Evolutionary conservation across 2,329 filamentous ascomycete genomes (phyloP).

Genomic region (Knufia petricola): DNA sequence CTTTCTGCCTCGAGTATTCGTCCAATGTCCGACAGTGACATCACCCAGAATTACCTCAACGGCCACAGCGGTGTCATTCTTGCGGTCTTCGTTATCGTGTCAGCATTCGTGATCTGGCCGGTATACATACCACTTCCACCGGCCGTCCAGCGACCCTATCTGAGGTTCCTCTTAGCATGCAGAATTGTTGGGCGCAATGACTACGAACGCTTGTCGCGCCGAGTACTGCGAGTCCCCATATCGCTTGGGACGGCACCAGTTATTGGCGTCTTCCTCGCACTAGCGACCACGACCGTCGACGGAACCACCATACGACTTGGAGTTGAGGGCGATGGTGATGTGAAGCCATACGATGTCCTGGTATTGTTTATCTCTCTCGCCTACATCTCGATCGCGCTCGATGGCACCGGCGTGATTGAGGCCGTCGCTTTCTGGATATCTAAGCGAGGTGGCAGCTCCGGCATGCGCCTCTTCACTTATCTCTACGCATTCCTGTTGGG

Average conservation of each 20-base stretch:
- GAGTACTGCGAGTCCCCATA: slow-evolving; percentile 14
- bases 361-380: slow-evolving; percentile 23
- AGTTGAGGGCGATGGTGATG: slow-evolving; percentile 20
- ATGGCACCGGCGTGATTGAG: slow-evolving; percentile 22
- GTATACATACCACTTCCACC: slow-evolving; percentile 16
- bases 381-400: slow-evolving; percentile 23
- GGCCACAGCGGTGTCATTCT: slow-evolving; percentile 22
- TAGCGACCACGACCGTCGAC: slow-evolving; percentile 22
- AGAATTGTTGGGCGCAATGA: slow-evolving; percentile 14
- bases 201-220: slow-evolving; percentile 6
- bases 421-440: slow-evolving; percentile 22
- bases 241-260: slow-evolving; percentile 21
- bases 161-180: slow-evolving; percentile 5
- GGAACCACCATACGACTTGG: slow-evolving; percentile 21
- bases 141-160: slow-evolving; percentile 10
- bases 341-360: slow-evolving; percentile 23
- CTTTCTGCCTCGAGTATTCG: neutral
- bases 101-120: slow-evolving; percentile 20
- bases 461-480: slow-evolving; percentile 20
- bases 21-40: slow-evolving; percentile 10
- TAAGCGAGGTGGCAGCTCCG: slow-evolving; percentile 21
- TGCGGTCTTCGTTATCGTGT: slow-evolving; percentile 22
- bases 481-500: slow-evolving; percentile 22
- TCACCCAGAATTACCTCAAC: slow-evolving; percentile 18
- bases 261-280: slow-evolving; percentile 19